Evolutionary conservation across 768 basidiomycete genomes (phyloP).

Genomic region (Mycena crocata): DNA sequence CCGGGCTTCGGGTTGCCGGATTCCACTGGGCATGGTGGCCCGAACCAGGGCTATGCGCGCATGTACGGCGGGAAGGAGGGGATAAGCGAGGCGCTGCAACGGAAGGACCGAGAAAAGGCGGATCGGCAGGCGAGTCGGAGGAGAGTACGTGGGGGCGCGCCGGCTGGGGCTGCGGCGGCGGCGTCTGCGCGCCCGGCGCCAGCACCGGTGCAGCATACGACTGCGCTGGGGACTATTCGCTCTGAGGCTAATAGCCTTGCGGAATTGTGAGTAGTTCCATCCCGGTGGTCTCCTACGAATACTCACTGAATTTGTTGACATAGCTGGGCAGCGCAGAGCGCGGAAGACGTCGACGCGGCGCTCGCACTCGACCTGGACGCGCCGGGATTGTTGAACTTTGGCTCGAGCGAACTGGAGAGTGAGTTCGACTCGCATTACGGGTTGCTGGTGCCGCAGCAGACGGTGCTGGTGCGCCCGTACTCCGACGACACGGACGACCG

Average conservation of each 20-base stretch:
- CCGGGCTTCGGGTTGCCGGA: conserved; percentile 41
- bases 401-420: conserved; percentile 50
- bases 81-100: conserved; percentile 80
- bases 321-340: conserved; percentile 52
- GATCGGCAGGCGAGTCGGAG: conserved; percentile 74
- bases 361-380: conserved; percentile 43
- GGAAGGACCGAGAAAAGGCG: conserved; percentile 76
- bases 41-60: conserved; percentile 39
- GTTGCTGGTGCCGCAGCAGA: conserved; percentile 79
- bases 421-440: conserved; percentile 88
- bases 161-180: conserved; percentile 39
- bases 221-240: conserved; percentile 49
- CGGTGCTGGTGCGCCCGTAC: conserved; percentile 88
- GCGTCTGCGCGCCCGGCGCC: conserved; percentile 20
- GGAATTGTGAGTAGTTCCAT: conserved; percentile 61
- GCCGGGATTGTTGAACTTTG: conserved; percentile 49
- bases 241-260: conserved; percentile 66
- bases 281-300: not conserved
- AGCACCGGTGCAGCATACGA: conserved; percentile 20
- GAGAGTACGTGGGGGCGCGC: conserved; percentile 81
- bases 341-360: conserved; percentile 33
- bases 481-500: conserved; percentile 94
- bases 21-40: conserved; percentile 24
- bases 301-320: not conserved
- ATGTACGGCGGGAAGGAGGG: conserved; percentile 47